Conservation (phyloP, 495 filamentous ascomycete species). For the Podospora didyma region DNA sequence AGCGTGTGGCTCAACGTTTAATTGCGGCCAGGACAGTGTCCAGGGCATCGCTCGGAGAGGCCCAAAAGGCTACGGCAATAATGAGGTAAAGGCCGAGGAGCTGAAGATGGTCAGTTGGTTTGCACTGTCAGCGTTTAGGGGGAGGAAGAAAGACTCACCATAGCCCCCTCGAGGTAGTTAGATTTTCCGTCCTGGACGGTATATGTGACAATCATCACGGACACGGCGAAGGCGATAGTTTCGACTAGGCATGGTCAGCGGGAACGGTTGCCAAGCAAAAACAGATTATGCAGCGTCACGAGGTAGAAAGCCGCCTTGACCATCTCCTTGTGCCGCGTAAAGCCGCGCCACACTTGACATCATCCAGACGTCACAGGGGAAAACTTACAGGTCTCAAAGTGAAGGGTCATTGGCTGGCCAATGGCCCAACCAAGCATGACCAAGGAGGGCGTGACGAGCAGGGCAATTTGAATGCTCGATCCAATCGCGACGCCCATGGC, state of each 20-base stretch:
- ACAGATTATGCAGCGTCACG: not conserved
- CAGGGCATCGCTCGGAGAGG: conserved; percentile 68
- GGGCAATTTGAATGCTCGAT: conserved; percentile 88
- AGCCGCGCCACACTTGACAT: too few species aligned
- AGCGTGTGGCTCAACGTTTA: not conserved
- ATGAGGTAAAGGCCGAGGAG: conserved; percentile 65
- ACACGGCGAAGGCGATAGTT: conserved; percentile 89
- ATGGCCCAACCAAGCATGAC: conserved; percentile 88
- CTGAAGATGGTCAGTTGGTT: conserved; percentile 17
- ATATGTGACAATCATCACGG: conserved; percentile 86
- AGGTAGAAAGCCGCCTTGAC: not conserved
- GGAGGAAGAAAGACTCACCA: conserved; percentile 54
- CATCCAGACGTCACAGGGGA: not conserved
- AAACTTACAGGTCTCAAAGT: conserved; percentile 66
- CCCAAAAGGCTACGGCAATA: conserved; percentile 84
- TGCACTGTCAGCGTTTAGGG: not conserved
- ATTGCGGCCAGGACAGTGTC: conserved; percentile 9
- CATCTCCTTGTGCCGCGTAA: not conserved
- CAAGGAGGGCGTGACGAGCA: conserved; percentile 85
- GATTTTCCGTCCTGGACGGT: conserved; percentile 91
- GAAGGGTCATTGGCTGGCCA: conserved; percentile 77
- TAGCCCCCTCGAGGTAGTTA: conserved; percentile 91
- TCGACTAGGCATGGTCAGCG: conserved; percentile 54
- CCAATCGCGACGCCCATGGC: conserved; percentile 94
- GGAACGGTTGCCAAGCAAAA: not conserved